Evolutionary conservation across 176 grass and related monocot genomes (phyloP).

Genomic region (Leersia perrieri): DNA sequence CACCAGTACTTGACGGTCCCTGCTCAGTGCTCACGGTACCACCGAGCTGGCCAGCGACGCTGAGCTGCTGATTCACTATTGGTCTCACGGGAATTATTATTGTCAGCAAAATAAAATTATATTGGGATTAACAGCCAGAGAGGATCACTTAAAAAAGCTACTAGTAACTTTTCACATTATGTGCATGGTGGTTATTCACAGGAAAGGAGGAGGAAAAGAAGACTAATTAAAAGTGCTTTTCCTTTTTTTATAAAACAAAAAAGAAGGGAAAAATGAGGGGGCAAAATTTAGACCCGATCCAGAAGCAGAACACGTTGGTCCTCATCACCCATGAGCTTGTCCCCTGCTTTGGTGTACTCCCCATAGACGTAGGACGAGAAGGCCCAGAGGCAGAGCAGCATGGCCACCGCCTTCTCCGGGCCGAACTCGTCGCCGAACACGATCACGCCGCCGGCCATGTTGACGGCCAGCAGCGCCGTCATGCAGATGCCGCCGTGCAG

Average conservation of each 20-base stretch:
- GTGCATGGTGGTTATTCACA: neutral
- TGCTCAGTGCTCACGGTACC: neutral
- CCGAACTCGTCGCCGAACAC: constrained; percentile 52
- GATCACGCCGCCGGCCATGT: constrained; percentile 54
- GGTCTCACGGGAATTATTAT: neutral
- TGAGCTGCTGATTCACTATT: neutral
- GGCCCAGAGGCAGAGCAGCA: constrained; percentile 57
- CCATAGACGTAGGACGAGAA: constrained; percentile 64
- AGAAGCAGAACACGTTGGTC: constrained; percentile 14
- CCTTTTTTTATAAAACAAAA: neutral
- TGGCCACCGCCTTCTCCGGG: constrained; percentile 36
- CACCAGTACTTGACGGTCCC: neutral
- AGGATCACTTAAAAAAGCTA: neutral
- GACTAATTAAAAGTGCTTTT: neutral
- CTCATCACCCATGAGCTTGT: neutral
- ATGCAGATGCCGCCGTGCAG: constrained; percentile 71
- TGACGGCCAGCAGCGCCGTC: constrained; percentile 58
- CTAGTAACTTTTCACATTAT: neutral
- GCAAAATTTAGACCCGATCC: constrained; percentile 1
- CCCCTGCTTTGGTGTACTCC: constrained; percentile 39
- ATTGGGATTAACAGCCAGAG: neutral
- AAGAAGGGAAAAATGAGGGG: no score
- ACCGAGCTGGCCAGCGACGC: neutral
- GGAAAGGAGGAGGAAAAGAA: neutral
- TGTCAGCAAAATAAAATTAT: neutral